Evolutionary conservation across 2,329 filamentous ascomycete species (phyloP).

Genomic region (Tympanopsis confertula): DNA sequence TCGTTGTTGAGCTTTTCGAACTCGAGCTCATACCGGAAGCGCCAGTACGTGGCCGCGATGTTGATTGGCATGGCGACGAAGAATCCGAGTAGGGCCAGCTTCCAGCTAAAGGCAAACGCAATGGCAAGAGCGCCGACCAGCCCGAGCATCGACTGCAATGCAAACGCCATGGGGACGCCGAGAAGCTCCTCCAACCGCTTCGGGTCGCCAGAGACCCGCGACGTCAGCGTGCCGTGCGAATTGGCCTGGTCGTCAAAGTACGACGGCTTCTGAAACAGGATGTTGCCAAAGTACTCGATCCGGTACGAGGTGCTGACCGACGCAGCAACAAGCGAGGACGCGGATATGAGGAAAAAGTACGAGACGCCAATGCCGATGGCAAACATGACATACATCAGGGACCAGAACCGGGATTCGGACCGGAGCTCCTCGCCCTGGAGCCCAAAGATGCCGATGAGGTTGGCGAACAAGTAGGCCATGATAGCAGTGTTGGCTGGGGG

Average conservation of each 20-base stretch:
- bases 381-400: slow-evolving; percentile 52
- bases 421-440: slow-evolving; percentile 16
- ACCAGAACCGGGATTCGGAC: slow-evolving; percentile 44
- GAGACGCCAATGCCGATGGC: slow-evolving; percentile 37
- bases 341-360: slow-evolving; percentile 36
- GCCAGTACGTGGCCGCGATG: slow-evolving; percentile 33
- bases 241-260: slow-evolving; percentile 52
- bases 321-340: slow-evolving; percentile 31
- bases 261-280: slow-evolving; percentile 44
- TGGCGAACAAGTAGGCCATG: slow-evolving; percentile 42
- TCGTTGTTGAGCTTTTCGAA: slow-evolving; percentile 59
- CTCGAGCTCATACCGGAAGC: slow-evolving; percentile 46
- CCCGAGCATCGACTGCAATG: slow-evolving; percentile 51
- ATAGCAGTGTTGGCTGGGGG: slow-evolving; percentile 30
- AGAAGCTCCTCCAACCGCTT: slow-evolving; percentile 51
- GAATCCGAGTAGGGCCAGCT: slow-evolving; percentile 56
- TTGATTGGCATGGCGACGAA: slow-evolving; percentile 46
- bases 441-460: slow-evolving; percentile 39
- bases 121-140: slow-evolving; percentile 54
- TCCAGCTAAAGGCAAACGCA: slow-evolving; percentile 66
- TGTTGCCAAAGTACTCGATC: slow-evolving; percentile 46
- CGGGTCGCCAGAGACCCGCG: slow-evolving; percentile 41
- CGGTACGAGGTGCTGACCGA: slow-evolving; percentile 41
- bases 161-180: slow-evolving; percentile 51
- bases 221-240: slow-evolving; percentile 46